Evolutionary conservation across 2,329 filamentous ascomycete species (phyloP), one percentile per base, ranked within the genome.

Genomic region (Torrubiella hemipterigena): DNA sequence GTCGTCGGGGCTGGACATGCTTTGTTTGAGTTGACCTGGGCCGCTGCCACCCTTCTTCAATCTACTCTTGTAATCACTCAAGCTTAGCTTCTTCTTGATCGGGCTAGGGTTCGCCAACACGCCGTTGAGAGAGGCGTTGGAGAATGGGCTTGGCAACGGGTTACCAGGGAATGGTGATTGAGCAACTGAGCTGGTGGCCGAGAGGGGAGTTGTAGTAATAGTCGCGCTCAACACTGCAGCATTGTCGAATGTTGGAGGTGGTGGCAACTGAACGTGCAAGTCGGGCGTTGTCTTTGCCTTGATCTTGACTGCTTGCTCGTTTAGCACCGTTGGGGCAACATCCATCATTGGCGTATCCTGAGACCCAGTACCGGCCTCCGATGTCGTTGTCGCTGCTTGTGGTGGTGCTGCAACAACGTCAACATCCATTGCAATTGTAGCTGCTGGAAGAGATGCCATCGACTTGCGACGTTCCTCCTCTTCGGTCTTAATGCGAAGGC

Each of bases 21-120:
- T 50, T 15, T 56, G 43, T 34, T 56, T 60, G 14, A 51, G 38
- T 21, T 42, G 39, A 3, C 46, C 48, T 4, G 45, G 44, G 3
- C 59, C 43, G 47, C 42, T 62, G 3, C 63, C 62, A 4, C 63
- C 63, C 45, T 73, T 76, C 44, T 66, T 69, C 55, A 66, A 61
- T 30, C 69, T 59, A 39, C 67, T 71, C 48, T 71, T 74, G 44
- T 80, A 80, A 44, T 79, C 75, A 43, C 73, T 78, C 3, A 79
- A 50, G 39, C 71, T 78, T 22, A 80, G 54, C 50, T 78, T 79
- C 60, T 80, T 79, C 53, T 77, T 77, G 19, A 73, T 57, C 3
- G 75, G 74, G 38, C 71, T 77, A 3, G 71, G 69, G 15, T 63
- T 60, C 8, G 59, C 59, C 6, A 49, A 49, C 7, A 57, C 42